Evolutionary conservation across 2,329 filamentous ascomycete genomes (phyloP).

Genomic region (Pestalotiopsis sp.): DNA sequence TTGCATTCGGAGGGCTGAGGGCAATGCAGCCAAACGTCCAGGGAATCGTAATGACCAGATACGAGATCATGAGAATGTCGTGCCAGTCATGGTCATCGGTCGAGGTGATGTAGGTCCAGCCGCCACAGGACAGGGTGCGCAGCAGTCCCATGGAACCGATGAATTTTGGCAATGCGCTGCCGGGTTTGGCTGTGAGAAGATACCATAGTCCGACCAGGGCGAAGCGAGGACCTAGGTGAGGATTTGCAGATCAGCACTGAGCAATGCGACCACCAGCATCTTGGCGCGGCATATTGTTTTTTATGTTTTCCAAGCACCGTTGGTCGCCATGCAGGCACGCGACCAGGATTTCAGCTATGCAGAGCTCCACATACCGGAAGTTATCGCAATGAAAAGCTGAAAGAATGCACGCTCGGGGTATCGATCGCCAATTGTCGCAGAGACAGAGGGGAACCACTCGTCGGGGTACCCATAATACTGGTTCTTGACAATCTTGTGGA

Average conservation of each 20-base stretch:
- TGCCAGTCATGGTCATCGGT: slow-evolving; percentile 99
- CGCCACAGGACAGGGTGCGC: slow-evolving; percentile 90
- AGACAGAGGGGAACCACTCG: slow-evolving; percentile 97
- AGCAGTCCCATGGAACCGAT: slow-evolving; percentile 80
- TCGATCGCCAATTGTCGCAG: slow-evolving; percentile 93
- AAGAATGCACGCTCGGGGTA: slow-evolving; percentile 97
- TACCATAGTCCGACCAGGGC: slow-evolving; percentile 91
- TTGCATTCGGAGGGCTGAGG: slow-evolving; percentile 81
- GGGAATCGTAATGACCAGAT: slow-evolving; percentile 88
- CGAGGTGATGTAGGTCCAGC: slow-evolving; percentile 98
- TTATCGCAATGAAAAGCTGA: slow-evolving; percentile 95
- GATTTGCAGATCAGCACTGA: slow-evolving; percentile 15
- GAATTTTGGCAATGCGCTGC: slow-evolving; percentile 77
- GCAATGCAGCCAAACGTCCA: slow-evolving; percentile 93
- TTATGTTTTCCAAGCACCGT: neutral
- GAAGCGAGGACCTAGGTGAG: slow-evolving; percentile 75
- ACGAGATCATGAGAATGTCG: slow-evolving; percentile 99
- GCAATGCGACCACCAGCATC: neutral
- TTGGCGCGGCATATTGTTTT: neutral
- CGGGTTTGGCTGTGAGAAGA: slow-evolving; percentile 77
- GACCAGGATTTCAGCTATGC: neutral
- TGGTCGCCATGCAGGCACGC: neutral
- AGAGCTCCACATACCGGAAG: slow-evolving; percentile 65
- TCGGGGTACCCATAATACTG: slow-evolving; percentile 93
- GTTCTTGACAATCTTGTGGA: slow-evolving; percentile 96